Percentiles rank a stretch among this genome's conserved stretches.
phyloP scores from a whole-genome alignment of 495 filamentous ascomycete genomes.

The Oidiodendron maius region DNA sequence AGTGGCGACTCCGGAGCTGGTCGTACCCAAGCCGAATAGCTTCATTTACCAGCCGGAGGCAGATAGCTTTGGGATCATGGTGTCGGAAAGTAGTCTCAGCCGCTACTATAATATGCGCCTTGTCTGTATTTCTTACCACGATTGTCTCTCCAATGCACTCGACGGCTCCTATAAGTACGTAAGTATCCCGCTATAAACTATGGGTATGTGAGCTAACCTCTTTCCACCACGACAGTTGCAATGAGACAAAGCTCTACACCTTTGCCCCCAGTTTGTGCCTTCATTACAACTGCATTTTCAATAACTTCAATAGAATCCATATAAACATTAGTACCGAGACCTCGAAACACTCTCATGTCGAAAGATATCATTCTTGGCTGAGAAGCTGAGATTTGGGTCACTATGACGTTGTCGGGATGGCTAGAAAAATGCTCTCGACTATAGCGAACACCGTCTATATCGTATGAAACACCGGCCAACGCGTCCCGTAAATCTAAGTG shows the following conservation, averaged over 20 bases:
- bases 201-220: conserved; percentile 22
- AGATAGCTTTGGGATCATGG: conserved; percentile 21
- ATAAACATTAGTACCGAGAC: conserved; percentile 36
- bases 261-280: conserved; percentile 34
- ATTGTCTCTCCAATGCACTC: too few relatives aligned
- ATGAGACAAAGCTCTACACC: conserved; percentile 25
- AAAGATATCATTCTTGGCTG: conserved; percentile 9
- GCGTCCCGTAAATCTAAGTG: conserved; percentile 30
- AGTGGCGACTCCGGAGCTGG: conserved; percentile 13
- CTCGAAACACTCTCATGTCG: conserved; percentile 7
- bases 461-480: conserved; percentile 9
- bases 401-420: conserved; percentile 35
- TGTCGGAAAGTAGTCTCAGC: conserved; percentile 36
- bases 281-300: conserved; percentile 20
- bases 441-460: conserved; percentile 2
- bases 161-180: too few relatives aligned
- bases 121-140: conserved; percentile 25
- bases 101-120: conserved; percentile 31
- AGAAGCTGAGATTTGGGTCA: conserved; percentile 31
- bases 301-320: conserved; percentile 28
- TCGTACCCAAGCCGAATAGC: conserved; percentile 17
- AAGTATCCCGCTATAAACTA: conserved; percentile 20
- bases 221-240: conserved; percentile 26
- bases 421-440: conserved; percentile 31
- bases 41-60: conserved; percentile 20